Base-by-base conservation (phyloP, 257 asterid genomes). In the Paraleonurus japonicus region DNA sequence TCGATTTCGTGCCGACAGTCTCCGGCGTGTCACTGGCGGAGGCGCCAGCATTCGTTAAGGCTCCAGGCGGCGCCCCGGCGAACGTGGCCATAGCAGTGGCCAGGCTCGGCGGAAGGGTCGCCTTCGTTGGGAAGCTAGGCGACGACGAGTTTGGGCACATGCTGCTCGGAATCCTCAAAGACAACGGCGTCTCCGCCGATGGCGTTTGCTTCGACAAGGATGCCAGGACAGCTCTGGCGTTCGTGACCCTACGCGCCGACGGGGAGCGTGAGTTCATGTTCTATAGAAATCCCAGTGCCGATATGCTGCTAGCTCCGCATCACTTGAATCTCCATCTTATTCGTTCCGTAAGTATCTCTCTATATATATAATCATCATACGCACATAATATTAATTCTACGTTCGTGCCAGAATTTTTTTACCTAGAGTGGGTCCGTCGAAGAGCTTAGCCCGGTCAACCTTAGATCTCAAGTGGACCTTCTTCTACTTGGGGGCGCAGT, bases 41-140 rank as follows among this genome's bases (percentile, higher is more conserved):
- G 64, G 96, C 96, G 0, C 92, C 92, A 7, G 96, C 88, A 0
- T 90, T 90, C 54, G 41, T 87, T 4, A 90, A 87, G 71, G 92
- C 96, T 0, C 86, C 96, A 2, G 92, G 96, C 1, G 96, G 95
- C 10, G 95, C 95, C 0, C 96, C 96, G 33, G 96, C 96, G 1
- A 89, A 89, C 85, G 95, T 86, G 19, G 90, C 96, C n/a, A 81
- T 90, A 71, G 96, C 95, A 1, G 89, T 81, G 39, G 62, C 95
- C 0, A 75, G 92, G 65, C 85, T 90, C 0, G 92, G 95, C 30
- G 95, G 90, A 5, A 79, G 67, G 16, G 69, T 92, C 1, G 85
- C 96, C 51, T 88, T 90, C 72, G 82, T 86, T 39, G 96, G 95
- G 20, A 89, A 89, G 74, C 74, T 89, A 7, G 83, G 83, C 4